phyloP scores from a whole-genome alignment of 441 rosid genomes.

The Erodium moschatum region DNA sequence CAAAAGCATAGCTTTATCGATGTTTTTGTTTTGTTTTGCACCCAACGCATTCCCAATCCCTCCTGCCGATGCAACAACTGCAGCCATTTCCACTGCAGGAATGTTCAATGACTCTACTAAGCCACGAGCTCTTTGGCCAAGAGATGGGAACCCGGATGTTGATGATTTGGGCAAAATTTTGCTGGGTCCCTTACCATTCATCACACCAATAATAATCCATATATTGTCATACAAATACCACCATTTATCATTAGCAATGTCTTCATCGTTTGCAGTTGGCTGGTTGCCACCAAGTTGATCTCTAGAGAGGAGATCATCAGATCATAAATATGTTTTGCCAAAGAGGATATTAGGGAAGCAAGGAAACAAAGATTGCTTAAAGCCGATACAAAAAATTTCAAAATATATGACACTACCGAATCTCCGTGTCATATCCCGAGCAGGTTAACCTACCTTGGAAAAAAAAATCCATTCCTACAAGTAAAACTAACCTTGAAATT shows the following conservation, averaged over 20 bases:
- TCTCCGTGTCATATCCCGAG: background rate
- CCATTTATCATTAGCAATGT: conserved; percentile 53
- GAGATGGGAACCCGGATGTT: conserved; percentile 59
- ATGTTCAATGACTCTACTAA: conserved; percentile 91
- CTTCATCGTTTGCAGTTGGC: conserved; percentile 37
- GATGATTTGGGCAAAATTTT: conserved; percentile 44
- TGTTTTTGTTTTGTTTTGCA: conserved; percentile 71
- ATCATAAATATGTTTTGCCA: conserved; percentile 11
- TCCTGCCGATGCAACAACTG: conserved; percentile 86
- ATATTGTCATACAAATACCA: conserved; percentile 87
- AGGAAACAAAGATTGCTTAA: background rate
- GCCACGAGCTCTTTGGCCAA: conserved; percentile 98
- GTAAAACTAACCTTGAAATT: background rate
- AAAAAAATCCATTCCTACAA: background rate
- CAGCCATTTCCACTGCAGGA: conserved; percentile 99
- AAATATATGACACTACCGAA: background rate
- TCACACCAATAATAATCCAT: conserved; percentile 75
- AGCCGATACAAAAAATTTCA: background rate
- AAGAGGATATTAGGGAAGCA: background rate
- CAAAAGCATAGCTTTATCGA: conserved; percentile 92
- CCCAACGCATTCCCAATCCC: conserved; percentile 91
- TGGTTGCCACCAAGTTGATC: conserved; percentile 36
- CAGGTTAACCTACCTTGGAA: background rate
- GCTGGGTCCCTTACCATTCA: conserved; percentile 85
- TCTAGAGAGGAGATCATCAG: conserved; percentile 32